A percentile compares a stretch with the other conserved stretches of the same genome.
phyloP scores from a whole-genome alignment of 2,329 filamentous ascomycete species.

The Apiospora phragmitis region DNA sequence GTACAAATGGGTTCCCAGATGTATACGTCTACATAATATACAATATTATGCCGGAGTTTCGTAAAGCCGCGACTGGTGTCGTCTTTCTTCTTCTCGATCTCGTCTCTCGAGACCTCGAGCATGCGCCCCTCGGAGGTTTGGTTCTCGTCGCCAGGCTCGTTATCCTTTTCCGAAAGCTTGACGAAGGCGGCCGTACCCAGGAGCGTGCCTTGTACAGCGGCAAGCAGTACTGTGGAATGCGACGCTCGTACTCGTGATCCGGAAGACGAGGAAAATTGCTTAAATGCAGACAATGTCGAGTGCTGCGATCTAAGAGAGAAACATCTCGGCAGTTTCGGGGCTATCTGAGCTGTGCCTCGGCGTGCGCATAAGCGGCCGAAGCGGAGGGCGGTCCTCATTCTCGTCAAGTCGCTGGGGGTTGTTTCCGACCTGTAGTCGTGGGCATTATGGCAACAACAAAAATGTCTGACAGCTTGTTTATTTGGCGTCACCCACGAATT shows the following conservation, averaged over 20 bases:
- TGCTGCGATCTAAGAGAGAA: slow-evolving; percentile 18
- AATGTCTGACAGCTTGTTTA: not conserved
- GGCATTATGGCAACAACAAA: slow-evolving; percentile 16
- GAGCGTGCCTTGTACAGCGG: slow-evolving; percentile 38
- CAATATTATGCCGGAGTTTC: slow-evolving; percentile 57
- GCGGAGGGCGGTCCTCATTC: slow-evolving; percentile 47
- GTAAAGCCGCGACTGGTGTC: slow-evolving; percentile 61
- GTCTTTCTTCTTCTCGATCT: slow-evolving; percentile 70
- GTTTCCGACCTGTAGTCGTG: not conserved
- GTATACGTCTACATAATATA: slow-evolving; percentile 69
- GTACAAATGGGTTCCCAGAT: slow-evolving; percentile 88
- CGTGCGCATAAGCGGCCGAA: slow-evolving; percentile 47
- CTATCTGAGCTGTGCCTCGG: slow-evolving; percentile 22
- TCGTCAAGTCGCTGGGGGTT: slow-evolving; percentile 24
- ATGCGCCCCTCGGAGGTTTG: slow-evolving; percentile 82
- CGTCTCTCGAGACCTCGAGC: slow-evolving; percentile 77
- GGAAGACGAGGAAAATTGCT: not conserved
- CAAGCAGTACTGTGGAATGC: slow-evolving; percentile 33
- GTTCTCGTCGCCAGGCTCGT: slow-evolving; percentile 46
- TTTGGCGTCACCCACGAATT: not conserved
- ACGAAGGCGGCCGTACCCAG: slow-evolving; percentile 60
- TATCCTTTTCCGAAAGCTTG: slow-evolving; percentile 48
- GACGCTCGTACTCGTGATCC: slow-evolving; percentile 13
- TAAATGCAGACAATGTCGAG: slow-evolving; percentile 20
- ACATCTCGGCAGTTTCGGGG: not conserved